Base-by-base conservation (phyloP, 2,329 filamentous ascomycete genomes). In the Talaromyces amestolkiae region DNA sequence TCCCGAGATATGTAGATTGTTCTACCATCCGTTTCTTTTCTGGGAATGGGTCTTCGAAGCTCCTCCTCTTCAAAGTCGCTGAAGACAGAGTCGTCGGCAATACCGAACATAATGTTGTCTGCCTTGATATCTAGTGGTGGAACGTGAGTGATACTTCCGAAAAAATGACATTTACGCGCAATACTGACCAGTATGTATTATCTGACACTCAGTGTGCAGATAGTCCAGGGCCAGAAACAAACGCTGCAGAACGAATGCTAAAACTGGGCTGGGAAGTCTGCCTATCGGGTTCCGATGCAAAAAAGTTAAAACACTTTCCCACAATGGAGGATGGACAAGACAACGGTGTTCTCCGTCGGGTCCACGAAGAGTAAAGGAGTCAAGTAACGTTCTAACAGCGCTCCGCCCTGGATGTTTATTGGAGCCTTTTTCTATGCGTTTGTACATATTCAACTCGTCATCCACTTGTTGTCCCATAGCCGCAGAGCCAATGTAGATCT, bases 71-170 rank as follows among this genome's bases (percentile, higher is more conserved):
- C 78, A 37, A 83, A 80, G 2, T 75, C 68, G 22, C 9, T 70
- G 54, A 81, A 79, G 10, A 81, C 74, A 0, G 77, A 77, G 54
- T 82, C 73, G 60, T 82, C 78, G 0, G 62, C 47, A 47, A 81
- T 78, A 7, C 74, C 74, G 37, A 82, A 75, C 75, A 84, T 79
- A 43, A 84, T 80, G 56, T 84, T 84, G 65, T 81, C 78, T 2
- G 79, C 77, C 67, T 81, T 82, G 35, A 84, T 81, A 69, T 79
- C 78, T 80, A 54, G 62, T 54, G 61, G 43, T 39, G 6, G 33
- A 27, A 15, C 4, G 31, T 63, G n/a, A 54, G 47, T 58, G 70
- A 68, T 67, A 65, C 65, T 39, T 66, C 13, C 41, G 61, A 61
- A 61, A 2, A 60, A 66, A 53, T 24, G 27, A 65, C 7, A 45